Evolutionary conservation across 495 filamentous ascomycete species (phyloP).

Genomic region (Lophiotrema nucula): DNA sequence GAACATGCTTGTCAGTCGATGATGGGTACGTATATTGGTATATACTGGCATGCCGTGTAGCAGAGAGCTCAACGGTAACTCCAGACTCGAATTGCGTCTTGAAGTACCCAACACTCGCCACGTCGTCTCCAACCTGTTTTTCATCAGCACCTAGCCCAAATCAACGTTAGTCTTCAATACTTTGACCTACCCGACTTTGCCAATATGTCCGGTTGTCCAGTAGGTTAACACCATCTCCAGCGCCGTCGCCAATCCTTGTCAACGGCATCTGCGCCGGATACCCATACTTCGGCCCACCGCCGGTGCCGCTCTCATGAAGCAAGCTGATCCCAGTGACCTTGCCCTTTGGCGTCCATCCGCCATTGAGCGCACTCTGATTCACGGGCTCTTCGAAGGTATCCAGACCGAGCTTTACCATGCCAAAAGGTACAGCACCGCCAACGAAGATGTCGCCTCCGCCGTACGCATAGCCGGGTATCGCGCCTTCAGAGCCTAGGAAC

Average conservation of each 20-base stretch:
- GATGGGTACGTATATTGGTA: slow-evolving; percentile 37
- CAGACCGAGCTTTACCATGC: slow-evolving; percentile 40
- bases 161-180: neutral
- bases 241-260: slow-evolving; percentile 17
- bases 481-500: slow-evolving; percentile 41
- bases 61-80: slow-evolving; percentile 35
- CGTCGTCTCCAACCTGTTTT: slow-evolving; percentile 47
- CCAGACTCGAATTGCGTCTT: slow-evolving; percentile 36
- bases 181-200: slow-evolving; percentile 29
- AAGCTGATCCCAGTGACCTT: slow-evolving; percentile 38
- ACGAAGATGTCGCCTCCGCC: slow-evolving; percentile 43
- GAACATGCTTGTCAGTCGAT: slow-evolving; percentile 31
- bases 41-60: slow-evolving; percentile 33
- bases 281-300: slow-evolving; percentile 42
- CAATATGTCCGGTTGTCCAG: slow-evolving; percentile 42
- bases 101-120: slow-evolving; percentile 39
- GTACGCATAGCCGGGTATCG: slow-evolving; percentile 36
- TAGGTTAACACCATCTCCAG: slow-evolving; percentile 34
- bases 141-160: slow-evolving; percentile 43
- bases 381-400: slow-evolving; percentile 40
- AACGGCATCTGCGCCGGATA: slow-evolving; percentile 41
- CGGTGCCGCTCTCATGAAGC: slow-evolving; percentile 41
- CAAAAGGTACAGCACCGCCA: slow-evolving; percentile 39
- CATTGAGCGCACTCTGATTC: slow-evolving; percentile 39
- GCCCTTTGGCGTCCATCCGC: slow-evolving; percentile 40